Base-by-base conservation (phyloP, 2,329 filamentous ascomycete genomes). In the Epichloe amarillans region DNA sequence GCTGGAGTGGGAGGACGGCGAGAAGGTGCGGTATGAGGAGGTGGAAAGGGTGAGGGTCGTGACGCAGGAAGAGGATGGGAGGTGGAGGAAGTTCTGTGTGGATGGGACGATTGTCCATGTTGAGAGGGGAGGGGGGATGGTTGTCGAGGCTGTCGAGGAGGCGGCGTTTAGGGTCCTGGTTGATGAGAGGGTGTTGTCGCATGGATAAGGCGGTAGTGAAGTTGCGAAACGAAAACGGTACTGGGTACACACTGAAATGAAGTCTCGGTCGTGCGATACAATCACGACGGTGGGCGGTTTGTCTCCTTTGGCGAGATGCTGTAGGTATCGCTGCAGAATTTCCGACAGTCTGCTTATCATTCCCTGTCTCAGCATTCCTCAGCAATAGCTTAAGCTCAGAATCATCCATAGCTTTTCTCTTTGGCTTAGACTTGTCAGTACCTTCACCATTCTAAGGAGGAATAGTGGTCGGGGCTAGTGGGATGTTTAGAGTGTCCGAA, bases 31-130 rank as follows among this genome's bases (percentile, higher is more conserved):
- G 0, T 96, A 96, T 62, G 78, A 85, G 17, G 75, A 79, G 50
- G 74, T 93, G 6, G 77, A 84, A 2, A 77, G 77, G 48, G 57
- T 95, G 17, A 73, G 69, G 52, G 80, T 96, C 45, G 74, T 77
- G 15, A 81, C 88, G 37, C 55, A 70, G 1, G 55, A 70, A 60
- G 71, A 77, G 15, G 80, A 88, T n/a, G 72, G 71, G 44, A 72
- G 81, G 49, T 96, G 89, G 89, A 75, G 91, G 54, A 80, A 90
- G 61, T 77, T 95, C 14, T 97, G 91, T 64, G 74, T 97, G n/a
- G 91, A 97, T 65, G 91, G 91, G 3, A 88, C 84, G 49, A 94
- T 95, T 59, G 79, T 96, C 3, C 76, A 79, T 52, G 69, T 95
- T 1, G 83, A 85, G 19, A 64, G 72, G 48, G 81, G 76, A 2